A percentile compares a stretch with the other conserved stretches of the same genome.
phyloP scores from a whole-genome alignment of 176 grass and related monocot species.

The Calamus simplicifolius region DNA sequence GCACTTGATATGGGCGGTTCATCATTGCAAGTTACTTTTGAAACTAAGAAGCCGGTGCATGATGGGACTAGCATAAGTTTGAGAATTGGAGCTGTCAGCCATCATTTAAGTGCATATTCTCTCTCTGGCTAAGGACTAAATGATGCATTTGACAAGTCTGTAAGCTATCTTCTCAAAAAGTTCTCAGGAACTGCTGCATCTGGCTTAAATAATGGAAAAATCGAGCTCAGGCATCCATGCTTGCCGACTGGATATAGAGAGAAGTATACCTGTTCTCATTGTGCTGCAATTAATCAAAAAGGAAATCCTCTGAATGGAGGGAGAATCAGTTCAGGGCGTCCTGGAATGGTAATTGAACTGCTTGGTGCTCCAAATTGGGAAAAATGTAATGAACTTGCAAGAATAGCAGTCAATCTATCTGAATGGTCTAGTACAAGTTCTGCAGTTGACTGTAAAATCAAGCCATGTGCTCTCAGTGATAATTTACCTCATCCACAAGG shows the following conservation, averaged over 20 bases:
- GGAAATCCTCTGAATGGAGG: slow-evolving; percentile 46
- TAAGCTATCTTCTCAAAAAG: slow-evolving; percentile 65
- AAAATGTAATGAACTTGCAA: slow-evolving; percentile 69
- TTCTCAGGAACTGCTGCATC: slow-evolving; percentile 14
- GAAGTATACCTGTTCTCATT: slow-evolving; percentile 76
- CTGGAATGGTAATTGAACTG: slow-evolving; percentile 60
- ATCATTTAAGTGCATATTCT: slow-evolving; percentile 93
- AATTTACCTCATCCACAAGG: slow-evolving; percentile 60
- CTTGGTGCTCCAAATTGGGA: slow-evolving; percentile 76
- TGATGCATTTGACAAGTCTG: slow-evolving; percentile 97
- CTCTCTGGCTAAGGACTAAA: slow-evolving; percentile 92
- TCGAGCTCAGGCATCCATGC: slow-evolving; percentile 82
- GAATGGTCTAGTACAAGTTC: slow-evolving; percentile 71
- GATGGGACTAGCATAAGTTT: slow-evolving; percentile 64
- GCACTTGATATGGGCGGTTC: slow-evolving; percentile 98
- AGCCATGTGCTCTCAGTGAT: slow-evolving; percentile 69
- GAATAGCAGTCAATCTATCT: slow-evolving; percentile 63
- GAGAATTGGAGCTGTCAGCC: slow-evolving; percentile 61
- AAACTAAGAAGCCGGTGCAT: slow-evolving; percentile 45
- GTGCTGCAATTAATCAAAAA: slow-evolving; percentile 46
- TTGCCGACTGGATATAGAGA: slow-evolving; percentile 84
- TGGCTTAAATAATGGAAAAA: slow-evolving; percentile 34
- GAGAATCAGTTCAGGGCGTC: slow-evolving; percentile 39
- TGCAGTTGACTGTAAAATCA: slow-evolving; percentile 55
- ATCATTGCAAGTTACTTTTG: slow-evolving; percentile 99